A percentile compares a stretch with the other conserved stretches of the same genome.
phyloP scores from a whole-genome alignment of 164 flowering plant species.

The Brasenia schreberi region DNA sequence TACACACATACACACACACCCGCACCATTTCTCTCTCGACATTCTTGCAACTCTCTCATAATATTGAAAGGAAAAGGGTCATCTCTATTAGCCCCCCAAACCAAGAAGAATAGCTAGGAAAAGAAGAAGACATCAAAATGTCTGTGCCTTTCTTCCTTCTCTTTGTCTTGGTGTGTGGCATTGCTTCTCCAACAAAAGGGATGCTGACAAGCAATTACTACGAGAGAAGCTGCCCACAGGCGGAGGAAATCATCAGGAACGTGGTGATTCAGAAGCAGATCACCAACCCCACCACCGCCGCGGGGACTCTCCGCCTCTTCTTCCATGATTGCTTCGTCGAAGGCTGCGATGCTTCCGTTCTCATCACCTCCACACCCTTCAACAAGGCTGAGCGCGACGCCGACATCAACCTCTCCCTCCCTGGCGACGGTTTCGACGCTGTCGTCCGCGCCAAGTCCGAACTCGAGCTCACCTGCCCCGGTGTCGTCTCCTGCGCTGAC shows the following conservation, averaged over 20 bases:
- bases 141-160: neutral
- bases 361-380: conserved; percentile 39
- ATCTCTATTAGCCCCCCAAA: too few species aligned
- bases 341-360: conserved; percentile 59
- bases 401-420: conserved; percentile 56
- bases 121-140: neutral
- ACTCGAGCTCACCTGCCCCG: conserved; percentile 59
- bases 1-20: too few species aligned
- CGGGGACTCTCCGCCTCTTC: conserved; percentile 44
- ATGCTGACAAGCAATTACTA: conserved; percentile 33
- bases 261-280: conserved; percentile 35
- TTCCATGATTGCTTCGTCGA: conserved; percentile 54
- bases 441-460: conserved; percentile 42
- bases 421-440: conserved; percentile 68
- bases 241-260: conserved; percentile 24
- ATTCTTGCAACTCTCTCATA: too few species aligned
- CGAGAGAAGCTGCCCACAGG: conserved; percentile 30
- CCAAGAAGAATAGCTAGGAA: too few species aligned
- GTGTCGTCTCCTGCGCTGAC: conserved; percentile 63
- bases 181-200: conserved; percentile 7
- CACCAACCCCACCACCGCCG: conserved; percentile 51
- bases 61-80: too few species aligned
- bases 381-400: conserved; percentile 59
- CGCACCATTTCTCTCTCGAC: too few species aligned
- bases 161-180: neutral